Base-by-base conservation (phyloP, 331 rosid genomes). In the Saraca asoca region DNA sequence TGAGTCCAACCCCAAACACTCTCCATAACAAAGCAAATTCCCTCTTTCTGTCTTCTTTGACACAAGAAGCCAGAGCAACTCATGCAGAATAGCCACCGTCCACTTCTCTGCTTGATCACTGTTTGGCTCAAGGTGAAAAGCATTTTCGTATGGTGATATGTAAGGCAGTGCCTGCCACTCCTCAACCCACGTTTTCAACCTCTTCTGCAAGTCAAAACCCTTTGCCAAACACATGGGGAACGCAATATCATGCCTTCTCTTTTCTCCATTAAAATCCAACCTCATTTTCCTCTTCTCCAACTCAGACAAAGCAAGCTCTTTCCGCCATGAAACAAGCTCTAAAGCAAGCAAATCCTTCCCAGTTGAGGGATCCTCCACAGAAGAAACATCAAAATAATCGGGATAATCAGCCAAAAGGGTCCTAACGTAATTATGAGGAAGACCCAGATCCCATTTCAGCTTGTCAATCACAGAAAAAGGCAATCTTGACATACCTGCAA, bases 401-500 rank as follows among this genome's bases (percentile, higher is more conserved):
- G 97, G 96, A 67, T 84, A 88, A 58, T 85, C 89, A 18, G 81
- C 73, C 64, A 91, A 79, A 77, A 91, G 91, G 0, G 74, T 61
- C 12, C 61, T 68, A 68, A 83, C 70, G 71, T 79, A 83, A 74
- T 81, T 78, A 38, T 79, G 81, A 18, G 94, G 95, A 65, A 88
- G 95, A 72, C 97, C 97, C 81, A 91, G 6, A 78, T 91, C 97
- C 96, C 97, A 91, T 54, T 83, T 87, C 38, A 91, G 71, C 73
- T 71, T 80, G 58, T 91, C 88, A 62, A 88, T 83, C 37, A 91
- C 65, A 79, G 77, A 76, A 11, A 91, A 37, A 41, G 97, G 96
- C 88, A 88, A 77, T 51, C 67, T 80, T 7, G 17, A 44, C 48
- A 68, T 71, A 10, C 91, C 80, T n/a, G 90, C 75, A 49, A 91